Evolutionary conservation across 2,329 filamentous ascomycete species (phyloP), one percentile per base, ranked within the genome.

Genomic region (Cytospora mali): DNA sequence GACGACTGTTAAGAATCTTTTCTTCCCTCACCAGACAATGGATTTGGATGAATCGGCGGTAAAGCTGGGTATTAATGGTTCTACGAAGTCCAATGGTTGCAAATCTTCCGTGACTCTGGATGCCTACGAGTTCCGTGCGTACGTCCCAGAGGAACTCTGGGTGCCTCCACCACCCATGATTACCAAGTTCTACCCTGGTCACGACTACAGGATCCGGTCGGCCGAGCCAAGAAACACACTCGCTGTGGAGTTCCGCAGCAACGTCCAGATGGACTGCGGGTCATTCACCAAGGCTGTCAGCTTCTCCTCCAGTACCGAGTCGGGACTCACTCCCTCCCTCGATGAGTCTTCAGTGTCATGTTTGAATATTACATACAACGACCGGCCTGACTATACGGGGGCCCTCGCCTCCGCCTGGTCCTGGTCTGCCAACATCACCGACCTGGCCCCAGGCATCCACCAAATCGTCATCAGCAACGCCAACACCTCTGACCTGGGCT

Each of bases 1-100:
- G 16, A 84, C 80, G 0, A 84, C 77, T 0, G 86, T 88, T 66
- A 85, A 84, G 70, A 88, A 87, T 68, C 71, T 89, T n/a, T 86
- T 88, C 70, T 84, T 83, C 68, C 85, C 85, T 0, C 84, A 84
- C 67, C 84, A 87, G 35, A 80, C 85, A 66, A 75, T 80, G 61
- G 79, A 75, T 0, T 72, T 88, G 16, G 75, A 76, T 54, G 72
- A 73, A 2, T 80, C 82, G 2, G 71, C 75, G 1, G 73, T 75
- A 10, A 74, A 74, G 55, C 74, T 85, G 29, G 76, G 76, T 10
- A 74, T 84, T 50, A 79, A 81, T 61, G 77, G 77, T 3, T 80
- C 80, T 0, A 74, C 70, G 0, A 69, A 77, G 2, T 73, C 71
- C 56, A 85, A 84, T 66, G 86, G 86, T 1, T 88, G 86, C 67